Evolutionary conservation across 2,329 filamentous ascomycete species (phyloP), one percentile per base, ranked within the genome.

Genomic region (Akanthomyces dipterigenus): DNA sequence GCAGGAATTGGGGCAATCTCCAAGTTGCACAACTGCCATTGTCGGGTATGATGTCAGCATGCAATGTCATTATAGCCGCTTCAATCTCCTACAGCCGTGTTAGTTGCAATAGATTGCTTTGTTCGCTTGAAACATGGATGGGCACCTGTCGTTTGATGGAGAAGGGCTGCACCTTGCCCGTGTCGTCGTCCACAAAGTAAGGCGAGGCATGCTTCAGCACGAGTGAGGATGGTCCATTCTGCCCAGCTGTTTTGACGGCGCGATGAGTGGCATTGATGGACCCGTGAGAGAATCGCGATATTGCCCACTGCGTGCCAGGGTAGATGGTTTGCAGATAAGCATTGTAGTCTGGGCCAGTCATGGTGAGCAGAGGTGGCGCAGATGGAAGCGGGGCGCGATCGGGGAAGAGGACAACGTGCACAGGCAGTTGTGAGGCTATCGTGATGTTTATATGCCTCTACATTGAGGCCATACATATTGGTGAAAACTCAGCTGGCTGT

Each of bases 201-300:
- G 59, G 59, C n/a, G 42, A 36, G 4, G 59, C 59, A 36, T 61
- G 59, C 26, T 61, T 61, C 16, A 61, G 38, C 42, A 61, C 45
- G 3, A 61, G 26, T 3, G 59, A 61, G 6, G 50, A 6, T 20
- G 59, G 59, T 14, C 59, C 59, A 26, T 24, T 31, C 12, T 49
- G 40, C 14, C 50, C 59, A 49, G 24, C 20, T 16, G 28, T 43
- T 16, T 62, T 62, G 22, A 26, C 50, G 7, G 45, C 60, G 36
- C 60, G 51, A 20, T 38, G 40, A n/a, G 60, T 62, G n/a, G 60
- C 46, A 26, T 62, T 61, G n/a, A 38, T 61, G 18, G 59, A 61
- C 24, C 59, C 59, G 43, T 55, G 59, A 24, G 57, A 48, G 38
- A 28, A 53, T 2, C 49, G 57, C 28, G 40, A 26, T 20, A 45